phyloP scores from a whole-genome alignment of 2,329 filamentous ascomycete genomes.

The Hortaea sp. region DNA sequence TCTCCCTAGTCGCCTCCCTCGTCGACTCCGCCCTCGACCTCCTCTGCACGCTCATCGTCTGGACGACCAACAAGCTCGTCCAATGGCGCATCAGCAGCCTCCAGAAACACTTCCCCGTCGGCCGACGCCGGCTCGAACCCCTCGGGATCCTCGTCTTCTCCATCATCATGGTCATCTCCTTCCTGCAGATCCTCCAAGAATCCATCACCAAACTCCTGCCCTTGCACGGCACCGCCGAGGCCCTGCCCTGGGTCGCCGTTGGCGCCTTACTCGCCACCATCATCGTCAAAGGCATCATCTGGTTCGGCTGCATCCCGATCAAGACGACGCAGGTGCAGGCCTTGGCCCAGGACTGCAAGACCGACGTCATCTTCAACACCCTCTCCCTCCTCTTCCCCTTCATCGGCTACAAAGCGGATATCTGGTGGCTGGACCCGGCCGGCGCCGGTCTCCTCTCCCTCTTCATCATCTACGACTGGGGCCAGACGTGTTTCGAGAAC shows the following conservation, averaged over 20 bases:
- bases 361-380: slow-evolving; percentile 55
- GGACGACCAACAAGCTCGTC: slow-evolving; percentile 50
- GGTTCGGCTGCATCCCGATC: slow-evolving; percentile 48
- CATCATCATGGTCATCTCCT: slow-evolving; percentile 54
- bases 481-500: slow-evolving; percentile 50
- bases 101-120: slow-evolving; percentile 48
- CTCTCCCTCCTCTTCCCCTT: slow-evolving; percentile 53
- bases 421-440: slow-evolving; percentile 59
- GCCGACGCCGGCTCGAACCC: slow-evolving; percentile 47
- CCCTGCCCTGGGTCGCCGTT: slow-evolving; percentile 45
- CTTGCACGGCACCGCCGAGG: slow-evolving; percentile 36
- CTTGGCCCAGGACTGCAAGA: slow-evolving; percentile 54
- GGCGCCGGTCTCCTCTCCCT: slow-evolving; percentile 54
- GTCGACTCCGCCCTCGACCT: slow-evolving; percentile 53
- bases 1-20: slow-evolving; percentile 52
- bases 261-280: slow-evolving; percentile 49
- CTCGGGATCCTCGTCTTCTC: slow-evolving; percentile 54
- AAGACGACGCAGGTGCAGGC: slow-evolving; percentile 57
- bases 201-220: slow-evolving; percentile 50
- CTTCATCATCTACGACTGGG: slow-evolving; percentile 62
- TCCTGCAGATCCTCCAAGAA: slow-evolving; percentile 51
- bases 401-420: slow-evolving; percentile 46
- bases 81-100: slow-evolving; percentile 45
- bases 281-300: slow-evolving; percentile 50
- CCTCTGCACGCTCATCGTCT: slow-evolving; percentile 51